These are phyloP conservation scores for Stevia rebaudiana DNA, from an alignment of 140 eudicot genomes.

Conservation along the genomic window DNA sequence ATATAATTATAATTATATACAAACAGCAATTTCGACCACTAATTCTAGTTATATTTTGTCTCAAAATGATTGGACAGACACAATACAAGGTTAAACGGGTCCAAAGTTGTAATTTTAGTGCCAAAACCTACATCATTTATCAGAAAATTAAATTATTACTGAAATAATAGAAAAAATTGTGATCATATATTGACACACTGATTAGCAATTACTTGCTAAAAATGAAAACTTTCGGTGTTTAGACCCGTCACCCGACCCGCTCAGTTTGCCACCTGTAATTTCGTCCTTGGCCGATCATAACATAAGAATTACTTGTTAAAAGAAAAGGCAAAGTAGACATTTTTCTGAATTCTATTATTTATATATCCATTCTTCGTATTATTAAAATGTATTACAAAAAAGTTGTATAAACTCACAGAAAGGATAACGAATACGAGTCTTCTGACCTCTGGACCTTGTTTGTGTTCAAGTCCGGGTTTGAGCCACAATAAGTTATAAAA, in stretches of 20 bases:
- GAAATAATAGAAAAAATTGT: no score
- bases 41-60: no score
- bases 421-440: neutral
- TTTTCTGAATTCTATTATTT: conserved; percentile 10
- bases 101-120: no score
- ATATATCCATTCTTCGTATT: conserved; percentile 16
- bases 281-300: neutral
- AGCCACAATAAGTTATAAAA: neutral
- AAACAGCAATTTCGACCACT: no score
- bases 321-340: neutral
- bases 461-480: neutral
- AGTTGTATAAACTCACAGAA: conserved; percentile 27
- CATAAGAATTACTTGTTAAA: neutral
- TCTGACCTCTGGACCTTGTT: conserved; percentile 5
- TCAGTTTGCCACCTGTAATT: conserved; percentile 4
- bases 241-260: neutral
- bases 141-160: no score
- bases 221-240: no score
- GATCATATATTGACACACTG: no score
- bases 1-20: no score
- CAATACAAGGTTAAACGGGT: no score
- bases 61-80: no score
- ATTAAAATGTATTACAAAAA: conserved; percentile 11
- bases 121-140: no score
- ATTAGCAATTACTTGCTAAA: no score